Evolutionary conservation across 331 rosid genomes (phyloP).

Genomic region (Arachis monticola): DNA sequence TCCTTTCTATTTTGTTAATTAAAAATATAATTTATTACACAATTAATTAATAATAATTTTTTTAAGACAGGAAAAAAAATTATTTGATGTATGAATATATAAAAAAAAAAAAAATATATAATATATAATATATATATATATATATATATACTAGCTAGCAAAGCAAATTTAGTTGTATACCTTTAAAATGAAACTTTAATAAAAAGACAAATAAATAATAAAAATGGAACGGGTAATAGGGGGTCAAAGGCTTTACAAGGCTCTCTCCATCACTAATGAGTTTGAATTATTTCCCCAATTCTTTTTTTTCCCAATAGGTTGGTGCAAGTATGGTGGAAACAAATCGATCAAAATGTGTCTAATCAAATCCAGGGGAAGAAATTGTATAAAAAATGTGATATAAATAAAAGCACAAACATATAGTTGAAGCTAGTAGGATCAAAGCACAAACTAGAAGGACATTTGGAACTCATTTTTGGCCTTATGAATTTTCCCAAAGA

Average conservation of each 20-base stretch:
- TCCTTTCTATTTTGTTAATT: too few species aligned
- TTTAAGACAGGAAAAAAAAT: too few species aligned
- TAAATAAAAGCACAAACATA: neutral
- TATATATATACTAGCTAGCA: neutral
- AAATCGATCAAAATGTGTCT: constrained; percentile 37
- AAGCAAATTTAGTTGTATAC: constrained; percentile 4
- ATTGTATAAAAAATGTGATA: neutral
- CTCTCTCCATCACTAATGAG: constrained; percentile 36
- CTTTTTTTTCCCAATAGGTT: neutral
- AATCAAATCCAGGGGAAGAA: constrained; percentile 34
- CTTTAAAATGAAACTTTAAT: neutral
- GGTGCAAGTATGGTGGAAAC: constrained; percentile 25
- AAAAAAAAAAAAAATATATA: too few species aligned
- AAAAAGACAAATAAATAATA: neutral
- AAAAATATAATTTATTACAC: too few species aligned
- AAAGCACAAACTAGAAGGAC: constrained; percentile 22
- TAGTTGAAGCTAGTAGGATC: constrained; percentile 24
- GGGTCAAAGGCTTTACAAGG: constrained; percentile 33
- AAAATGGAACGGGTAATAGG: neutral
- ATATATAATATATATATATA: too few species aligned
- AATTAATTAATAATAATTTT: too few species aligned
- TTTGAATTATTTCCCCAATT: constrained; percentile 26
- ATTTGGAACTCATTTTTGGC: constrained; percentile 17
- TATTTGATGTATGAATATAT: too few species aligned
- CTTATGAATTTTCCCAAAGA: constrained; percentile 20